phyloP scores from a whole-genome alignment of 441 rosid genomes.

The Gossypium davidsonii region DNA sequence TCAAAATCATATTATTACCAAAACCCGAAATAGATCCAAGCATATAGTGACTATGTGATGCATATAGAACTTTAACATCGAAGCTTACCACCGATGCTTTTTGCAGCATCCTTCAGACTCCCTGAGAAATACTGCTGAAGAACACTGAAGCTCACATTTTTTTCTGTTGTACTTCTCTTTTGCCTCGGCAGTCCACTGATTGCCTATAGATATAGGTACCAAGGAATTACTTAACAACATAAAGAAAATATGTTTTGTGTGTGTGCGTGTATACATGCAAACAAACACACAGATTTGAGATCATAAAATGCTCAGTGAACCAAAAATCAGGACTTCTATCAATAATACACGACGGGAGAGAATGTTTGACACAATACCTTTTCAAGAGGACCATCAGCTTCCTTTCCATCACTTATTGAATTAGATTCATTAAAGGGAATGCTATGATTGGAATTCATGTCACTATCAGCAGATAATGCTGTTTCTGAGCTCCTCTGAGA shows the following conservation, averaged over 20 bases:
- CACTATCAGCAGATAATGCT: conserved; percentile 25
- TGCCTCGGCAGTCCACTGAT: background rate
- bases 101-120: background rate
- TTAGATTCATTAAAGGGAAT: conserved; percentile 25
- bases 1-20: background rate
- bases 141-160: conserved; percentile 3
- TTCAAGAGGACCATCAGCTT: conserved; percentile 32
- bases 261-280: background rate
- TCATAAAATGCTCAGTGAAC: background rate
- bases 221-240: background rate
- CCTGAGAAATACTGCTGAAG: background rate
- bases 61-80: background rate
- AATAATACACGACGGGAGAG: background rate
- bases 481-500: conserved; percentile 34
- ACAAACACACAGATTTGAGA: background rate
- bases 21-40: background rate
- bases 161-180: conserved; percentile 1
- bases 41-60: conserved; percentile 10
- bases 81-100: background rate
- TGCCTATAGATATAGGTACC: background rate
- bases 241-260: background rate
- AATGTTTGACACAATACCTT: conserved; percentile 36
- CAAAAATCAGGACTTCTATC: background rate
- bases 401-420: conserved; percentile 30
- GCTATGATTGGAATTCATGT: conserved; percentile 26